phyloP scores from a whole-genome alignment of 1,139 yeast species.

The Geotrichum carabidarum region DNA sequence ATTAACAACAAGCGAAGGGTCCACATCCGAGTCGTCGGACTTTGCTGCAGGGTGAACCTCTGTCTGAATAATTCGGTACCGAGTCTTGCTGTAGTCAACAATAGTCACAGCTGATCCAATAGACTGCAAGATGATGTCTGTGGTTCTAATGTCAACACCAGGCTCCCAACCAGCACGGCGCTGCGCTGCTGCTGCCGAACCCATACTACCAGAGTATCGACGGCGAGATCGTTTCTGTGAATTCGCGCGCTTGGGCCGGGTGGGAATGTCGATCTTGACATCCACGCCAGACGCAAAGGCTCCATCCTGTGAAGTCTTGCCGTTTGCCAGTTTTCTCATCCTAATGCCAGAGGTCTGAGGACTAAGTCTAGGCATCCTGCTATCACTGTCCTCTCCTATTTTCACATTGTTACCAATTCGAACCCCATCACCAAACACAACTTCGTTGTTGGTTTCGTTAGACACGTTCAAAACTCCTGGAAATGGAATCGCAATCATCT shows the following conservation, averaged over 20 bases:
- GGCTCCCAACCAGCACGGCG: conserved; percentile 50
- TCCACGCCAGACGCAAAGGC: conserved; percentile 1
- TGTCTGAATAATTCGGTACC: conserved; percentile 43
- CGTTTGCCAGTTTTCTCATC: neutral
- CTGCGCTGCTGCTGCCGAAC: conserved; percentile 23
- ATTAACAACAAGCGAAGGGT: conserved; percentile 17
- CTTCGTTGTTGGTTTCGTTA: conserved; percentile 1
- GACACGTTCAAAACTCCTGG: conserved; percentile 17
- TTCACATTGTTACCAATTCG: neutral
- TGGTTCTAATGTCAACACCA: conserved; percentile 48
- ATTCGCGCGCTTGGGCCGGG: conserved; percentile 1
- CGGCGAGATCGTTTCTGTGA: conserved; percentile 18
- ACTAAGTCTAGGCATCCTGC: neutral
- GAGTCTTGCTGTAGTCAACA: conserved; percentile 43
- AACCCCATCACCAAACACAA: conserved; percentile 10
- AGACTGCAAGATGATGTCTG: conserved; percentile 46
- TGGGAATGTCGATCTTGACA: neutral
- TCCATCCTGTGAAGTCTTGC: neutral
- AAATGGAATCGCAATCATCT: conserved; percentile 9
- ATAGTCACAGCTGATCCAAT: conserved; percentile 47
- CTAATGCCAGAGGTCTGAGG: neutral
- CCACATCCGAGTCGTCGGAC: conserved; percentile 12
- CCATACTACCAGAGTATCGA: conserved; percentile 22
- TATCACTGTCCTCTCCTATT: neutral
- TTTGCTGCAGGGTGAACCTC: conserved; percentile 23